phyloP scores from a whole-genome alignment of 768 basidiomycete species.

The Leccinellum luteum region DNA sequence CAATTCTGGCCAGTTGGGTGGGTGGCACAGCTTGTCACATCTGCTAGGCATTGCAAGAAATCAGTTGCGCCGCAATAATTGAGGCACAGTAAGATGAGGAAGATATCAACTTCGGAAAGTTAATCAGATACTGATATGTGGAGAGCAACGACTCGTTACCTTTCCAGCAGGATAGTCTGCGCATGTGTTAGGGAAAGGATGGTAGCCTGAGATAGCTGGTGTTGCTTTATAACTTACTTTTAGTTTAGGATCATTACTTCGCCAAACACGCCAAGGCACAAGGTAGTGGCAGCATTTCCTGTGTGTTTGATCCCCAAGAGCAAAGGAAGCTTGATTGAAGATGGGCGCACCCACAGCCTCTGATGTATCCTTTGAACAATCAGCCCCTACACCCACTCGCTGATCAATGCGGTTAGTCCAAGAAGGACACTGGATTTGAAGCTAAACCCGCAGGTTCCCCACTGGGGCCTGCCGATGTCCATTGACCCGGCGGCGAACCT shows the following conservation, averaged over 20 bases:
- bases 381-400: too few species aligned
- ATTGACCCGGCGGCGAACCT: background rate
- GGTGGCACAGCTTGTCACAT: constrained; percentile 1
- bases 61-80: background rate
- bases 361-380: background rate
- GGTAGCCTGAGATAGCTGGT: background rate
- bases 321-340: background rate
- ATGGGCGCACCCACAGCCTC: background rate
- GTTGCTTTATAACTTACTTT: background rate
- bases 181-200: background rate
- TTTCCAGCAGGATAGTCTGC: background rate
- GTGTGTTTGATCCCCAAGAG: background rate
- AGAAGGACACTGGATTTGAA: background rate
- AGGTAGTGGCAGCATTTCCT: background rate
- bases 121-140: background rate
- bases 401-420: too few species aligned
- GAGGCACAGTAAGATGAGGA: background rate
- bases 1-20: background rate
- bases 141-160: background rate
- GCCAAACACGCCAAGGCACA: background rate
- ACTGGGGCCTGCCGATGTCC: background rate
- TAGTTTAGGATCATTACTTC: background rate
- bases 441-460: too few species aligned
- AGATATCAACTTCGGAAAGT: background rate
- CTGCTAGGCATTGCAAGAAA: constrained; percentile 13